Percentiles rank a stretch among this genome's conserved stretches.
These are phyloP conservation scores for Trichoderma cornu-damae DNA, from an alignment of 2,329 filamentous ascomycete genomes.

Conservation along the genomic window DNA sequence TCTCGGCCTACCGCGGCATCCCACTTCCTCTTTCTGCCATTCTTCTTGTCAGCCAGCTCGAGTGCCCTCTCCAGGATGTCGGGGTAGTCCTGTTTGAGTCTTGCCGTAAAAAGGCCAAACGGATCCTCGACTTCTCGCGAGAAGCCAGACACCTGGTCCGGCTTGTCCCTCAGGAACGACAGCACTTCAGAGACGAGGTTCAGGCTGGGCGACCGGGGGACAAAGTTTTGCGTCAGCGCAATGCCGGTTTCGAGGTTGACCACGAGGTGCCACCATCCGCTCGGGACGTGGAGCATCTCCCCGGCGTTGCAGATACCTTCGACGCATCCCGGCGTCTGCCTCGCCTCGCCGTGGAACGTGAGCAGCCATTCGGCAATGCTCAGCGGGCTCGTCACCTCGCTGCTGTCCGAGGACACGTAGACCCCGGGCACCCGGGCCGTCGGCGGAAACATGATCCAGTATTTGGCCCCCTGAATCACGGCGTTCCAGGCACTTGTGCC, in stretches of 20 bases:
- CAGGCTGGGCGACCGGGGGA: conserved; percentile 56
- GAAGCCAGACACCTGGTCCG: conserved; percentile 86
- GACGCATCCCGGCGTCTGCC: conserved; percentile 67
- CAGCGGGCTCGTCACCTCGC: conserved; percentile 87
- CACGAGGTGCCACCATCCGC: conserved; percentile 95
- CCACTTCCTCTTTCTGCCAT: conserved; percentile 77
- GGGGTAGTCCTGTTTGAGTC: conserved; percentile 59
- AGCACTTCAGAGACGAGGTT: conserved; percentile 67
- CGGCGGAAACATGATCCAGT: conserved; percentile 98
- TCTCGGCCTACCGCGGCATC: conserved; percentile 59
- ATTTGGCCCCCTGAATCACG: conserved; percentile 82
- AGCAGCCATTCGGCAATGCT: conserved; percentile 97
- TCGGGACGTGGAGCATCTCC: conserved; percentile 87
- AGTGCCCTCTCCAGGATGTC: conserved; percentile 63
- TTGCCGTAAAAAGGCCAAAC: conserved; percentile 67
- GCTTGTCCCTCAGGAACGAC: conserved; percentile 73
- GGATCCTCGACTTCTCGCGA: conserved; percentile 64
- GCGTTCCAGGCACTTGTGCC: conserved; percentile 87
- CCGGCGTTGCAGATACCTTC: conserved; percentile 81
- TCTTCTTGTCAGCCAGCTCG: conserved; percentile 58
- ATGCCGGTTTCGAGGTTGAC: conserved; percentile 81
- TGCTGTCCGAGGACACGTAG: conserved; percentile 81
- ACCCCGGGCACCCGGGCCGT: conserved; percentile 77
- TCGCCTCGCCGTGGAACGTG: conserved; percentile 79
- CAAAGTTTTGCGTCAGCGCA: conserved; percentile 93